Base-by-base conservation (phyloP, 371 early-diverging fungal genomes). In the Mortierella sp. region DNA sequence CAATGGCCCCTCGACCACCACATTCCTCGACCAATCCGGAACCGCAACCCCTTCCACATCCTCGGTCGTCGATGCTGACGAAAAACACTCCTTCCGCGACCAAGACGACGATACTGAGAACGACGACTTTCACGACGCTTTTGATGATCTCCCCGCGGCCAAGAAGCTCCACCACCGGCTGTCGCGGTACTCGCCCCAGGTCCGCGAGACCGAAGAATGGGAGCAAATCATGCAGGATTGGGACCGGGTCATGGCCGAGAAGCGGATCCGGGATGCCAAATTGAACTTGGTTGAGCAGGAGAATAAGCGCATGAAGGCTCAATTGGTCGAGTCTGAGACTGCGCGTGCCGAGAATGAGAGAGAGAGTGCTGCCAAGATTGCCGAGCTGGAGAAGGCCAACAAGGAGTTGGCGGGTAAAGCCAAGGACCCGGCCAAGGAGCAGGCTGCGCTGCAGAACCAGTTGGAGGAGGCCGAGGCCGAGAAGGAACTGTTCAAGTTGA, bases 191-290 rank as follows among this genome's bases (percentile, higher is more conserved):
- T 76, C 86, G 2, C 86, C 82, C 31, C 79, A 81, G 51, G 71
- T 73, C 28, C 79, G 86, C n/a, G 79, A 81, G 28, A 64, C 82
- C 3, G 79, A 81, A n/a, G 86, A 86, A 48, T 86, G 86, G 86
- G 79, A 78, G 46, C 86, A 86, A 75, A 86, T 86, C 74, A 77
- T 86, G 82, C 86, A 86, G 59, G 86, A 86, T 44, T 86, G 86
- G 86, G 86, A 86, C 40, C 86, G 86, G 0, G 86, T 86, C 73
- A 86, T 86, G 86, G 82, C 86, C 26, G 86, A 86, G 75, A 86
- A 86, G 74, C 81, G 86, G 31, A 86, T 86, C 72, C 82, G 77
- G 70, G 86, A 86, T 72, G 86, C 86, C 3, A 78, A 69, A 67
- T 61, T 86, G 8, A 75, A 86, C 70, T 67, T 86, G 59, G 86